phyloP scores from a whole-genome alignment of 805 yeast species.

The Jamesozyma hellenica region DNA sequence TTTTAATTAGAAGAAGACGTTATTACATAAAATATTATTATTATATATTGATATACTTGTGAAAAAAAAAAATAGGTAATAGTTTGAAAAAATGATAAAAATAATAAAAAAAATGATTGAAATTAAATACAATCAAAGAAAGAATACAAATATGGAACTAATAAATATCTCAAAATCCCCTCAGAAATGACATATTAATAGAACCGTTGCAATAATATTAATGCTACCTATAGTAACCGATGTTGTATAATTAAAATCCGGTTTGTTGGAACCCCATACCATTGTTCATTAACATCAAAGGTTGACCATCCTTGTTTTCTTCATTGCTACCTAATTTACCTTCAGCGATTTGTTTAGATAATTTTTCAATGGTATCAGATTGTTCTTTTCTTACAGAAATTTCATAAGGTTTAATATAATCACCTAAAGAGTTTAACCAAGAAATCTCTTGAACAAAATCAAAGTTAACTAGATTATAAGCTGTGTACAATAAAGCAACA shows the following conservation, averaged over 20 bases:
- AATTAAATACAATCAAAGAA: too few species aligned
- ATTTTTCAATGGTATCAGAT: constrained; percentile 50
- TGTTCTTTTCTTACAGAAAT: constrained; percentile 79
- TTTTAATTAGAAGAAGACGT: too few species aligned
- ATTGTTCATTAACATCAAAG: constrained; percentile 78
- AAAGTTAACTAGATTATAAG: constrained; percentile 67
- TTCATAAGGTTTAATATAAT: constrained; percentile 85
- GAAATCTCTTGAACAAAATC: constrained; percentile 83
- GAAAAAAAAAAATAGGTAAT: background rate
- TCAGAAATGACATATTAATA: constrained; percentile 3
- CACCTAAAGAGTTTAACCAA: constrained; percentile 79
- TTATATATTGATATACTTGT: background rate
- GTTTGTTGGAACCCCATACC: constrained; percentile 62
- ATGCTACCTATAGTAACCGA: too few species aligned
- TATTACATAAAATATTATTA: too few species aligned
- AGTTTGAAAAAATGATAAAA: background rate
- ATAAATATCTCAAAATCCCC: constrained; percentile 6
- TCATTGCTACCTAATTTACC: constrained; percentile 43
- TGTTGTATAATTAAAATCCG: constrained; percentile 46
- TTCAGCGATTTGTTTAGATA: constrained; percentile 63
- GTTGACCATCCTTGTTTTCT: constrained; percentile 47
- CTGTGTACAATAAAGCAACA: constrained; percentile 77
- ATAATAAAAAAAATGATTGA: too few species aligned
- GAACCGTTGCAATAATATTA: background rate
- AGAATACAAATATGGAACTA: too few species aligned